Percentiles rank a stretch among this genome's conserved stretches.
These are phyloP conservation scores for Poronia punctata DNA, from an alignment of 495 filamentous ascomycete genomes.

Conservation along the genomic window DNA sequence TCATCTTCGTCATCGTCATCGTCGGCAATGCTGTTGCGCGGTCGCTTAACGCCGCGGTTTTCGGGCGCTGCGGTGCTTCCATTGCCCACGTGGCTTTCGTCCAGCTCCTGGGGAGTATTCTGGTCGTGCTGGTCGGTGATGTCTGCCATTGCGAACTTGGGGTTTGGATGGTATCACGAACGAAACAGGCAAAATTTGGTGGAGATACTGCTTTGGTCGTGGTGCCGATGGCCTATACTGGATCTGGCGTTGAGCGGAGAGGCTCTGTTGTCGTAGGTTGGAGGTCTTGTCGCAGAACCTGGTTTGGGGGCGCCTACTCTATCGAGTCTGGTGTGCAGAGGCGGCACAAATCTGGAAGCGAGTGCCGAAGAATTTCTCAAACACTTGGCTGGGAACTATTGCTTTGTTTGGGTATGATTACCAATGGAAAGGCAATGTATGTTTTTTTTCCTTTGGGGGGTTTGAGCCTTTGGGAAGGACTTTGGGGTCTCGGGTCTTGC, in stretches of 20 bases:
- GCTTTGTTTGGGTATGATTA: constrained; percentile 12
- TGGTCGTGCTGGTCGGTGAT: constrained; percentile 57
- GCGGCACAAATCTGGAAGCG: constrained; percentile 39
- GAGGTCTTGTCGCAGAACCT: constrained; percentile 45
- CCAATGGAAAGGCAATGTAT: constrained; percentile 4
- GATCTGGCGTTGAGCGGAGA: constrained; percentile 50
- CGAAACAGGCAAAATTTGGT: constrained; percentile 41
- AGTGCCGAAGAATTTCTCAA: constrained; percentile 25
- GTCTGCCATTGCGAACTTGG: constrained; percentile 48
- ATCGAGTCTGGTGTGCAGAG: constrained; percentile 45
- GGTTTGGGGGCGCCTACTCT: constrained; percentile 44
- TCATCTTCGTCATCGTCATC: constrained; percentile 99
- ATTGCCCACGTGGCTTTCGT: constrained; percentile 60
- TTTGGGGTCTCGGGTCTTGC: not conserved
- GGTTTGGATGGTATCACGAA: constrained; percentile 43
- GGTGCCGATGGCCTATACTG: constrained; percentile 53
- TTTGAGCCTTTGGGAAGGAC: constrained; percentile 1
- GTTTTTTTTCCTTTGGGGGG: constrained; percentile 6
- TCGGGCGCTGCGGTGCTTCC: constrained; percentile 53
- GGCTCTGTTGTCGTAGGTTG: constrained; percentile 32
- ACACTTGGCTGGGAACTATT: constrained; percentile 10
- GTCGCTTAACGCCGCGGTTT: constrained; percentile 81
- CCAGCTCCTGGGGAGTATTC: constrained; percentile 51
- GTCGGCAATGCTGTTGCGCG: constrained; percentile 72
- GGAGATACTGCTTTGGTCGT: constrained; percentile 52